phyloP scores from a whole-genome alignment of 257 asterid genomes.

The Solanum virginianum region DNA sequence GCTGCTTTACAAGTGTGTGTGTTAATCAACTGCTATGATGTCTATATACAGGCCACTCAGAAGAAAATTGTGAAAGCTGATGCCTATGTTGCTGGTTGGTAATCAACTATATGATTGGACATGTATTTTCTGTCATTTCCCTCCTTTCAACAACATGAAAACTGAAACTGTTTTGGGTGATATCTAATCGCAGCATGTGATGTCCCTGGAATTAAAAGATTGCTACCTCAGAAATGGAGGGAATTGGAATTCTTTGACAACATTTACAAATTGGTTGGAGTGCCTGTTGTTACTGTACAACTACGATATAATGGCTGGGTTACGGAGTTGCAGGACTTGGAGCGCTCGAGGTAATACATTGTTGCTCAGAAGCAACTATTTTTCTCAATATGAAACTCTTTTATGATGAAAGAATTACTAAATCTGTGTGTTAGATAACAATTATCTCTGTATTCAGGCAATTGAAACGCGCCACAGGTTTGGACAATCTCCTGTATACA shows the following conservation, averaged over 20 bases:
- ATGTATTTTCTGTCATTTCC: conserved; percentile 4
- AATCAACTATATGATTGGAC: conserved; percentile 1
- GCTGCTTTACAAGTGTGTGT: not conserved
- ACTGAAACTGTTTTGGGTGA: not conserved
- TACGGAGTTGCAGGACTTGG: conserved; percentile 87
- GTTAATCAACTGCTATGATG: not conserved
- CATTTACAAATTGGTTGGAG: conserved; percentile 85
- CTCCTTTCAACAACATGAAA: not conserved
- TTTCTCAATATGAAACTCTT: not conserved
- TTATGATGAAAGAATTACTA: not conserved
- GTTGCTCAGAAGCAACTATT: not conserved
- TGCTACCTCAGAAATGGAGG: conserved; percentile 81
- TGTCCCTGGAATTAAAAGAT: conserved; percentile 92
- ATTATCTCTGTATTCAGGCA: conserved; percentile 40
- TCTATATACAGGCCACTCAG: conserved; percentile 73
- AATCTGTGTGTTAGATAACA: not conserved
- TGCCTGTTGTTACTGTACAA: conserved; percentile 97
- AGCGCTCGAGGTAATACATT: conserved; percentile 58
- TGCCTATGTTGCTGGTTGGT: conserved; percentile 93
- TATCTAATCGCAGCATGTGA: conserved; percentile 71
- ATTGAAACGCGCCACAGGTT: conserved; percentile 63
- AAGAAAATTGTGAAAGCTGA: conserved; percentile 81
- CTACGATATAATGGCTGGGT: conserved; percentile 97
- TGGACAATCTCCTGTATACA: conserved; percentile 90
- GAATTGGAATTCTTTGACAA: conserved; percentile 79